Percentiles rank a stretch among this genome's conserved stretches.
These are phyloP conservation scores for Xylaria telfairii DNA, from an alignment of 495 filamentous ascomycete genomes.

Conservation along the genomic window DNA sequence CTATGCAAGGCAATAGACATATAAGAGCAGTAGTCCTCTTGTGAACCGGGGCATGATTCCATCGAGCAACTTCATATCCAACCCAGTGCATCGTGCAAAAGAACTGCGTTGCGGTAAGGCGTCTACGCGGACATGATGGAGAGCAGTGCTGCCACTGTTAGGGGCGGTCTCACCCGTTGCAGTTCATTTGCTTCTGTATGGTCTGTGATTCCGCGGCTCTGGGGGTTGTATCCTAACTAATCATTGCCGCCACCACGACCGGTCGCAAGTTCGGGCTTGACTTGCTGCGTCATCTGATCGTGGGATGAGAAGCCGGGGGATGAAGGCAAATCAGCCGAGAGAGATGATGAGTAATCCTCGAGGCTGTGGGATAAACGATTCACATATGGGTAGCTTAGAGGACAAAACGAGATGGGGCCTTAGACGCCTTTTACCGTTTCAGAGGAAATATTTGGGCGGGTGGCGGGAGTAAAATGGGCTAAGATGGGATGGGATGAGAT, in stretches of 20 bases:
- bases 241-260: neutral
- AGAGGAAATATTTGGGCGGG: neutral
- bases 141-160: neutral
- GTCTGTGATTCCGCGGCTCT: neutral
- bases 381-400: neutral
- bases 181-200: neutral
- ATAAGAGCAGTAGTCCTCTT: too few species aligned
- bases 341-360: neutral
- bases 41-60: too few species aligned
- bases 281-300: conserved; percentile 12
- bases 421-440: neutral
- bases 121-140: neutral
- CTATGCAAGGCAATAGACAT: too few species aligned
- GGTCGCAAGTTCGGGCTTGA: conserved; percentile 5
- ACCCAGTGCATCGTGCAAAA: conserved; percentile 24
- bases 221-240: neutral
- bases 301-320: neutral
- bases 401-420: neutral
- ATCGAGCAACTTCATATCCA: conserved; percentile 9
- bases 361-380: neutral
- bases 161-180: neutral
- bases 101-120: conserved; percentile 27
- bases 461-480: neutral
- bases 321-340: neutral
- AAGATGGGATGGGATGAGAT: too few species aligned